Evolutionary conservation across 192 early-diverging fungal genomes (phyloP).

Genomic region (Backusella tuberculispora): DNA sequence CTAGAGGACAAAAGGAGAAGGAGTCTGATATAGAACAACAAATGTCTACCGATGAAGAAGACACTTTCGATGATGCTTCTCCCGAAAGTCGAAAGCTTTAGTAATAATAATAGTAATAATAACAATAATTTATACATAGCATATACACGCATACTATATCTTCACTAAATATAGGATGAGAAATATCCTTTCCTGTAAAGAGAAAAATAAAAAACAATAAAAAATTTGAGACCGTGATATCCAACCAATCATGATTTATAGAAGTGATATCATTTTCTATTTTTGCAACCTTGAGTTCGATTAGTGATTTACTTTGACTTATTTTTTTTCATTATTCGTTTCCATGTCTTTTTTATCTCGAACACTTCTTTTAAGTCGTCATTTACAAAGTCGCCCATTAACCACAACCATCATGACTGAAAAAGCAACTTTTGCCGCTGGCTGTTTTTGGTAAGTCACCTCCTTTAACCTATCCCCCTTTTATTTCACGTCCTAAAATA

Average conservation of each 20-base stretch:
- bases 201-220: not conserved
- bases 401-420: conserved; percentile 13
- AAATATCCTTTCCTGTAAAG: not conserved
- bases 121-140: not conserved
- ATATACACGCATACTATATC: not conserved
- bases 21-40: conserved; percentile 13
- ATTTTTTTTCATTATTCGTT: not conserved
- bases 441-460: conserved; percentile 85
- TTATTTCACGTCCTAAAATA: not conserved
- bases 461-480: not conserved
- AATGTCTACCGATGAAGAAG: conserved; percentile 6
- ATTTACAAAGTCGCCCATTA: conserved; percentile 8
- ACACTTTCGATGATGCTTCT: not conserved
- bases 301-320: not conserved
- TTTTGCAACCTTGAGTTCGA: not conserved
- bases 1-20: conserved; percentile 29
- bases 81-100: not conserved
- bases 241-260: not conserved
- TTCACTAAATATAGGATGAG: not conserved
- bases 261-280: conserved; percentile 9
- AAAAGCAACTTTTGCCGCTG: conserved; percentile 86
- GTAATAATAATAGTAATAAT: not conserved
- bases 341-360: conserved; percentile 17
- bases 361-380: conserved; percentile 10
- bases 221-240: not conserved